These are phyloP conservation scores for Tulasnella calospora DNA, from an alignment of 768 basidiomycete species.

Conservation along the genomic window DNA sequence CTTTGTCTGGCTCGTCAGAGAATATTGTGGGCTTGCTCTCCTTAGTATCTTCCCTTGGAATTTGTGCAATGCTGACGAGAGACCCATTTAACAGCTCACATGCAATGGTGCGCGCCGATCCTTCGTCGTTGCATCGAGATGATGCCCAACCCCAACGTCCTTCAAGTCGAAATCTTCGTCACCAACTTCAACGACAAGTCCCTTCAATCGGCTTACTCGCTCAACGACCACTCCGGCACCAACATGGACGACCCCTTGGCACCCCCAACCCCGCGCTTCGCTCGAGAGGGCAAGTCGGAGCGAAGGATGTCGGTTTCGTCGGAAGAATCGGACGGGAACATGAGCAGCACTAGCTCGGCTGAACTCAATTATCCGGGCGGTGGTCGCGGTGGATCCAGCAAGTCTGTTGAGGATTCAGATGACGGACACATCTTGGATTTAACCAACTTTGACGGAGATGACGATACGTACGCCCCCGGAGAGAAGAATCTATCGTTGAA, in stretches of 20 bases:
- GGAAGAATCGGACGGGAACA: conserved; percentile 21
- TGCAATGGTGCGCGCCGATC: conserved; percentile 69
- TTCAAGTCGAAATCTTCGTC: conserved; percentile 71
- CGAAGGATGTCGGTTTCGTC: conserved; percentile 17
- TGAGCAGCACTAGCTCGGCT: conserved; percentile 33
- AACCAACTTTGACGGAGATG: conserved; percentile 75
- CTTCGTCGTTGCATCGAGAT: conserved; percentile 59
- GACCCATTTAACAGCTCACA: conserved; percentile 48
- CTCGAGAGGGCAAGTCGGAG: conserved; percentile 20
- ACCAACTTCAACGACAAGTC: conserved; percentile 47
- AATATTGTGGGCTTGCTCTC: conserved; percentile 55
- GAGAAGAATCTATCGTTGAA: conserved; percentile 50
- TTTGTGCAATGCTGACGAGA: background rate
- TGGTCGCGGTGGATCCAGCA: conserved; percentile 30
- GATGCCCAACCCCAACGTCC: conserved; percentile 42
- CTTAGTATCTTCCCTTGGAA: background rate
- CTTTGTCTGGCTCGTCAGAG: conserved; percentile 73
- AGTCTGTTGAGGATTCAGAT: conserved; percentile 32
- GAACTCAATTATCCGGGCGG: conserved; percentile 36
- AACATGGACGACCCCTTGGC: conserved; percentile 34
- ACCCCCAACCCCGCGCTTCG: conserved; percentile 39
- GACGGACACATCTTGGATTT: conserved; percentile 54
- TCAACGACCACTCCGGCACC: background rate
- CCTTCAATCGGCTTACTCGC: background rate
- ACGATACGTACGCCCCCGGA: conserved; percentile 53